phyloP scores from a whole-genome alignment of 2,329 filamentous ascomycete genomes.

The Colletotrichum chlorophyti region DNA sequence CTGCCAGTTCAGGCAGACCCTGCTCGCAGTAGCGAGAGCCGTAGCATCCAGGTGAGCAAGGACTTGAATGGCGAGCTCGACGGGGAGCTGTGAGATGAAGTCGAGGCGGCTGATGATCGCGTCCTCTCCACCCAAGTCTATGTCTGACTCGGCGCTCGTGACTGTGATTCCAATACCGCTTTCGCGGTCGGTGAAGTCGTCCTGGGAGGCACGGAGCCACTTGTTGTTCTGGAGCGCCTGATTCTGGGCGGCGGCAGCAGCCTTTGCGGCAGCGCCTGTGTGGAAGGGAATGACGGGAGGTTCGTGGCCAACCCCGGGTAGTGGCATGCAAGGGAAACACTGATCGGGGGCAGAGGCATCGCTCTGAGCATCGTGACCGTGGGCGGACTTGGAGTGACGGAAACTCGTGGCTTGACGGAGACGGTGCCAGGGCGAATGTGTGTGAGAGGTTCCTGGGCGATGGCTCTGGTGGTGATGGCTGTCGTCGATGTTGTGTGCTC shows the following conservation, averaged over 20 bases:
- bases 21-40: conserved; percentile 54
- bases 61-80: conserved; percentile 66
- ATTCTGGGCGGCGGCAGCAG: conserved; percentile 66
- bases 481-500: conserved; percentile 38
- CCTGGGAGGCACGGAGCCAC: conserved; percentile 48
- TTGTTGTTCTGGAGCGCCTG: conserved; percentile 47
- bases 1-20: conserved; percentile 60
- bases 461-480: conserved; percentile 31
- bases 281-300: conserved; percentile 67
- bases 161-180: conserved; percentile 70
- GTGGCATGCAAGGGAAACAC: conserved; percentile 37
- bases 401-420: conserved; percentile 59
- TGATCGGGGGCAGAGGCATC: conserved; percentile 36
- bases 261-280: conserved; percentile 66
- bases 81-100: conserved; percentile 62
- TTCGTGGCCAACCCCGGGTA: conserved; percentile 57
- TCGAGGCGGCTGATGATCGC: conserved; percentile 60
- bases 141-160: conserved; percentile 48
- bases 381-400: conserved; percentile 53
- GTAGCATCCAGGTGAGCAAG: conserved; percentile 62
- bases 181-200: conserved; percentile 63
- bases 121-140: conserved; percentile 43
- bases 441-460: conserved; percentile 50
- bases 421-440: conserved; percentile 57
- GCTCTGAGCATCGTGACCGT: conserved; percentile 46